A percentile compares a stretch with the other conserved stretches of the same genome.
phyloP scores from a whole-genome alignment of 2,329 filamentous ascomycete genomes.

The Neodidymelliopsis sp. region DNA sequence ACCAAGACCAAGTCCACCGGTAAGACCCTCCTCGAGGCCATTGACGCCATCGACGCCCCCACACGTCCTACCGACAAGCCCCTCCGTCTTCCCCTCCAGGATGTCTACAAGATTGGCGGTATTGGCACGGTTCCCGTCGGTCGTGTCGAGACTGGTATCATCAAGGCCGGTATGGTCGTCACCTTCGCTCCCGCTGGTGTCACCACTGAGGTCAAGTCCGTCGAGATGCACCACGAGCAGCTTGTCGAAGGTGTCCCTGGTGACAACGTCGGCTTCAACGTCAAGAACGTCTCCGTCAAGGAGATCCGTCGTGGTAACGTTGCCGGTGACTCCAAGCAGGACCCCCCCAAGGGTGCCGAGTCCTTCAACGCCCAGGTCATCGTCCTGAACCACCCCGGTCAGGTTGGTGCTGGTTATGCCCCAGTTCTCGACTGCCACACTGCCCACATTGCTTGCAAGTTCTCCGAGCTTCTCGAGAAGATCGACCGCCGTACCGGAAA shows the following conservation, averaged over 20 bases:
- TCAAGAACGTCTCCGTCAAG: conserved; percentile 99
- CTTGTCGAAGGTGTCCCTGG: conserved; percentile 92
- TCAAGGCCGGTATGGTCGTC: conserved; percentile 90
- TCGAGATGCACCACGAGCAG: conserved; percentile 99
- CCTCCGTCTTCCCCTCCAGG: conserved; percentile 99
- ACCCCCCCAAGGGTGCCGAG: conserved; percentile 86
- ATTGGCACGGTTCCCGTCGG: conserved; percentile 99
- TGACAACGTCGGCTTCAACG: conserved; percentile 99
- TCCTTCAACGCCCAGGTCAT: conserved; percentile 99
- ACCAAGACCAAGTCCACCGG: conserved; percentile 86
- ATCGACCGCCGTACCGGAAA: conserved; percentile 99
- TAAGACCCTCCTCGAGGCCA: conserved; percentile 99
- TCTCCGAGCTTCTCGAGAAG: conserved; percentile 99
- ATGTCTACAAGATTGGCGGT: conserved; percentile 99
- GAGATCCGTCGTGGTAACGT: conserved; percentile 99
- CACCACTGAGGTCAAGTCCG: conserved; percentile 99
- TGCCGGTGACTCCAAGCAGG: conserved; percentile 99
- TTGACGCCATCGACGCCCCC: conserved; percentile 93
- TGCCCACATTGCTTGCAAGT: conserved; percentile 99
- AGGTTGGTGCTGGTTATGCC: conserved; percentile 98
- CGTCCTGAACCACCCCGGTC: conserved; percentile 99
- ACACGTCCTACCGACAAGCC: conserved; percentile 97
- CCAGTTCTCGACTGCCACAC: conserved; percentile 99
- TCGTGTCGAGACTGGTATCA: conserved; percentile 98
- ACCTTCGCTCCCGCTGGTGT: conserved; percentile 98